phyloP scores from a whole-genome alignment of 177 flowering plant species.

The Vitis hybrid region DNA sequence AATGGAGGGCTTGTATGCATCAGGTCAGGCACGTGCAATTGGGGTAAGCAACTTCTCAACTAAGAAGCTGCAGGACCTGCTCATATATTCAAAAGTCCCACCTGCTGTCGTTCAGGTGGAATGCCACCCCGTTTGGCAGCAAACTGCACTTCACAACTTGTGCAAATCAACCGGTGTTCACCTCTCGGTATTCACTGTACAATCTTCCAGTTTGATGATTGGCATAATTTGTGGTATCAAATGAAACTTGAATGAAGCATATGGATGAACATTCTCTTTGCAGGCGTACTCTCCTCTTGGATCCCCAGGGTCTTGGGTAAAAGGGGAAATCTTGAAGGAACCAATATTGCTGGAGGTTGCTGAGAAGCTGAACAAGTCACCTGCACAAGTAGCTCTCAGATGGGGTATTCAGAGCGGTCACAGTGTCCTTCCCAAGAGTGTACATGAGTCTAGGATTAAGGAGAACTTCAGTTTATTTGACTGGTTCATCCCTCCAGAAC shows the following conservation, averaged over 20 bases:
- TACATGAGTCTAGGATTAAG: conserved; percentile 52
- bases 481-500: conserved; percentile 67
- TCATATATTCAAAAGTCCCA: conserved; percentile 50
- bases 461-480: conserved; percentile 57
- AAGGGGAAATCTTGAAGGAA: conserved; percentile 58
- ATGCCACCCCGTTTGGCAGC: conserved; percentile 85
- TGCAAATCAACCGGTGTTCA: conserved; percentile 71
- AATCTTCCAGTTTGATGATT: background rate
- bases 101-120: conserved; percentile 90
- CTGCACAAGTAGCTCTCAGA: conserved; percentile 74
- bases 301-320: conserved; percentile 67
- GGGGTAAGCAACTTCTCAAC: conserved; percentile 91
- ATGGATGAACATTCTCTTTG: background rate
- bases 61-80: conserved; percentile 62
- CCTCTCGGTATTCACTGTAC: conserved; percentile 44
- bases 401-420: conserved; percentile 80
- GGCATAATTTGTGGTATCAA: background rate
- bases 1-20: conserved; percentile 70
- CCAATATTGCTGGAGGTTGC: conserved; percentile 47
- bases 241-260: background rate
- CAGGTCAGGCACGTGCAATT: conserved; percentile 78
- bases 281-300: conserved; percentile 83
- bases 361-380: conserved; percentile 56
- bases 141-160: conserved; percentile 48
- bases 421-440: conserved; percentile 76